Percentiles rank a stretch among this genome's conserved stretches.
phyloP scores from a whole-genome alignment of 164 flowering plant species.

The Taxillus chinensis region DNA sequence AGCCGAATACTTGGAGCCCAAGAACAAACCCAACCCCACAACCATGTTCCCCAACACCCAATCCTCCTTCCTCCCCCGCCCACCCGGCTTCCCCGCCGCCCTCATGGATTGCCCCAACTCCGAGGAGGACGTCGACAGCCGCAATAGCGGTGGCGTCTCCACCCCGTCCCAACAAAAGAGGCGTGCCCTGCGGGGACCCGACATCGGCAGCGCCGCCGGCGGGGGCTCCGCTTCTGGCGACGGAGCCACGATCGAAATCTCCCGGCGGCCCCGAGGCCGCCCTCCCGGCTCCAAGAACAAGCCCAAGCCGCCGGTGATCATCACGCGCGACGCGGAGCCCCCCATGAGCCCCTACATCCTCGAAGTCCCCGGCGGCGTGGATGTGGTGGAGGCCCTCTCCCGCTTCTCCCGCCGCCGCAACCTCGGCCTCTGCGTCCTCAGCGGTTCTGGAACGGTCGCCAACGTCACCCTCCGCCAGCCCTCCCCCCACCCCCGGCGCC shows the following conservation, averaged over 20 bases:
- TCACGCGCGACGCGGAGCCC: conserved; percentile 44
- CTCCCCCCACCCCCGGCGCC: conserved; percentile 33
- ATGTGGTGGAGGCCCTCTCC: conserved; percentile 39
- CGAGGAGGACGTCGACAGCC: conserved; percentile 33
- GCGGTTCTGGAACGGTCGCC: conserved; percentile 54
- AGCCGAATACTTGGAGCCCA: conserved; percentile 33
- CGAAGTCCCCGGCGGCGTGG: conserved; percentile 46
- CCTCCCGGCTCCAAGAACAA: conserved; percentile 79
- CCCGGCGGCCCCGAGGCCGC: conserved; percentile 53
- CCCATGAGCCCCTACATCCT: conserved; percentile 60
- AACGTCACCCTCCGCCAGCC: conserved; percentile 72
- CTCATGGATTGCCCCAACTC: conserved; percentile 24
- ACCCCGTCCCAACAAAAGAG: conserved; percentile 6
- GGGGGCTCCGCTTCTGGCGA: conserved; percentile 14
- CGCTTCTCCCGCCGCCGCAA: conserved; percentile 36
- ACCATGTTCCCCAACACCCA: conserved; percentile 4
- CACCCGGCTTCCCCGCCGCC: conserved; percentile 15
- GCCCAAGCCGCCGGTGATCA: conserved; percentile 53
- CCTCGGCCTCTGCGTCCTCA: conserved; percentile 46
- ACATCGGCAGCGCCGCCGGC: not conserved
- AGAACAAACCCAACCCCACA: not conserved
- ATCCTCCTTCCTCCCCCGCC: conserved; percentile 12
- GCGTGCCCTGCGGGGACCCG: not conserved
- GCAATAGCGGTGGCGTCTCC: conserved; percentile 16
- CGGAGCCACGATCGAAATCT: conserved; percentile 50